Evolutionary conservation across 2,329 filamentous ascomycete genomes (phyloP).

Genomic region (Colletotrichum abscissum): DNA sequence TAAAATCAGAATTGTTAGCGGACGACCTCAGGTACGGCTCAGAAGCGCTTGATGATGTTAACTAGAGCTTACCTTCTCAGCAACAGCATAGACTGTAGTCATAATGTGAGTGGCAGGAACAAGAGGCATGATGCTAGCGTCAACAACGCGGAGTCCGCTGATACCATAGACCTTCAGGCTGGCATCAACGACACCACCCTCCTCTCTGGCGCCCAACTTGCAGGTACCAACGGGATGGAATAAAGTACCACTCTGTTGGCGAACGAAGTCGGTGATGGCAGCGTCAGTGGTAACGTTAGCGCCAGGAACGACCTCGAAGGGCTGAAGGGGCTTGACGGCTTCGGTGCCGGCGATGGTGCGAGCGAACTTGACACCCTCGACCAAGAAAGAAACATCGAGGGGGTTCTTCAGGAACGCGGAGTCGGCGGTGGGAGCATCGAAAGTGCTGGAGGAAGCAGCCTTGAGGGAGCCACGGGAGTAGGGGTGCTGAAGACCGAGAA

Average conservation of each 20-base stretch:
- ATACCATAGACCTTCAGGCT: conserved; percentile 46
- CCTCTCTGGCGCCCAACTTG: conserved; percentile 45
- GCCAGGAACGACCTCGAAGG: conserved; percentile 32
- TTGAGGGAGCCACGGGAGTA: conserved; percentile 52
- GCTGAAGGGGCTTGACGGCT: conserved; percentile 12
- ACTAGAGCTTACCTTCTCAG: conserved; percentile 40
- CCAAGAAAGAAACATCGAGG: conserved; percentile 46
- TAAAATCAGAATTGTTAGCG: neutral
- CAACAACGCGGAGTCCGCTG: conserved; percentile 40
- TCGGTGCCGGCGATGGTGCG: conserved; percentile 41
- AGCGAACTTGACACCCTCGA: conserved; percentile 47
- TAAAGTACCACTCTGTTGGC: conserved; percentile 20
- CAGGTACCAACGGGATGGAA: conserved; percentile 53
- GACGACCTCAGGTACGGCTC: no score
- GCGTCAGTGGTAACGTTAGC: conserved; percentile 26
- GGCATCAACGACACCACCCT: conserved; percentile 46
- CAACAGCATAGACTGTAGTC: conserved; percentile 50
- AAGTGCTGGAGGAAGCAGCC: conserved; percentile 49
- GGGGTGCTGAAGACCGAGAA: conserved; percentile 50
- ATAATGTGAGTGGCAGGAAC: conserved; percentile 44
- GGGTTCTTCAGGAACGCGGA: conserved; percentile 52
- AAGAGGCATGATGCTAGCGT: conserved; percentile 46
- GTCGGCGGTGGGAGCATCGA: conserved; percentile 49
- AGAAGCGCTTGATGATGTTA: rapidly evolving
- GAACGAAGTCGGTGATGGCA: conserved; percentile 25